phyloP scores from a whole-genome alignment of 2,329 filamentous ascomycete genomes.

The Pseudogymnoascus sp. region DNA sequence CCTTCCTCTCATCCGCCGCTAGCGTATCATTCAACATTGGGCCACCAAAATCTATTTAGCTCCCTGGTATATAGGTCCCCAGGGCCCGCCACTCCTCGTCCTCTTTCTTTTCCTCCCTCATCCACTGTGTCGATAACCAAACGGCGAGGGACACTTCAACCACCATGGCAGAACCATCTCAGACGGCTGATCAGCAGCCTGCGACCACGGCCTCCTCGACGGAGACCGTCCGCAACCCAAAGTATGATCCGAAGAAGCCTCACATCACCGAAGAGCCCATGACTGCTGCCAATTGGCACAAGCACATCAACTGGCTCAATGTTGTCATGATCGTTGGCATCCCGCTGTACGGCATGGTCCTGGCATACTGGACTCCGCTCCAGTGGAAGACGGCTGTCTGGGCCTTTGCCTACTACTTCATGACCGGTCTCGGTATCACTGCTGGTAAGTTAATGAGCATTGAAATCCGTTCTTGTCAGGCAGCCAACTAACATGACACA shows the following conservation, averaged over 20 bases:
- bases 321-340: constrained; percentile 71
- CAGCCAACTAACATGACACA: constrained; percentile 20
- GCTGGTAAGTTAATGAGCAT: constrained; percentile 46
- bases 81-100: neutral
- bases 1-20: constrained; percentile 3
- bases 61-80: constrained; percentile 2
- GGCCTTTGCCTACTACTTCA: constrained; percentile 73
- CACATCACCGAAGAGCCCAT: constrained; percentile 80
- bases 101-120: neutral
- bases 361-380: constrained; percentile 71
- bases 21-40: constrained; percentile 8
- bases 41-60: constrained; percentile 1
- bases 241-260: constrained; percentile 56
- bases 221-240: constrained; percentile 29
- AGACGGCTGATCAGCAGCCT: constrained; percentile 16
- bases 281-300: constrained; percentile 76
- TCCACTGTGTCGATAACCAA: neutral
- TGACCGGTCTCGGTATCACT: constrained; percentile 72
- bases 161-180: constrained; percentile 10
- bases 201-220: constrained; percentile 21
- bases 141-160: neutral
- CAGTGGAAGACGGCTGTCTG: constrained; percentile 63
- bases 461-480: neutral
- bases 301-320: constrained; percentile 93
- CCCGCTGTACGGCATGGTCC: constrained; percentile 63